These are phyloP conservation scores for Vaccinium darrowii DNA, from an alignment of 148 eudicot species.

Conservation along the genomic window DNA sequence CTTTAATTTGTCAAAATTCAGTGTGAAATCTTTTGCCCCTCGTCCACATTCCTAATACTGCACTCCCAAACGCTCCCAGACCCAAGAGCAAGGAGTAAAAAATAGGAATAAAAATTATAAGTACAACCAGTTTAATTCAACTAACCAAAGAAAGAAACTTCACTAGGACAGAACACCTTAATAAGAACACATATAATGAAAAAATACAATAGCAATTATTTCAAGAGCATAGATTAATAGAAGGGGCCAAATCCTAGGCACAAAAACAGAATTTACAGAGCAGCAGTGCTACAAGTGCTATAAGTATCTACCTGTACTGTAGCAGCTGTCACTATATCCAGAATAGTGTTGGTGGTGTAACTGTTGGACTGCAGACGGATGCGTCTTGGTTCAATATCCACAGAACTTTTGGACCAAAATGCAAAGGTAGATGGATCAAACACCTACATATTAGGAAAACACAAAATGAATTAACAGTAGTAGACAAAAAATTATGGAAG, in stretches of 20 bases:
- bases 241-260: not conserved
- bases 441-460: slow-evolving; percentile 33
- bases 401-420: slow-evolving; percentile 88
- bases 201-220: not conserved
- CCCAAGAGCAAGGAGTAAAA: not conserved
- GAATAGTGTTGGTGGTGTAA: slow-evolving; percentile 75
- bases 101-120: not conserved
- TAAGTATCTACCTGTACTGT: slow-evolving; percentile 63
- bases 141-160: not conserved
- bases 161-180: not conserved
- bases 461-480: not conserved
- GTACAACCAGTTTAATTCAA: not conserved
- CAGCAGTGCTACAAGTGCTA: not conserved
- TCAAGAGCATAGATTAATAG: not conserved
- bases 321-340: slow-evolving; percentile 90
- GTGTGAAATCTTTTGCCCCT: not conserved
- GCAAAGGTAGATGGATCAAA: slow-evolving; percentile 65
- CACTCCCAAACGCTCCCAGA: not conserved
- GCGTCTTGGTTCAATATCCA: slow-evolving; percentile 87
- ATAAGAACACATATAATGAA: not conserved
- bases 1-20: not conserved
- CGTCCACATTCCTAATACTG: not conserved
- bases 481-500: slow-evolving; percentile 3
- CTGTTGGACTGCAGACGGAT: slow-evolving; percentile 85
- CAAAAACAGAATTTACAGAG: not conserved